These are phyloP conservation scores for Neurospora sp. DNA, from an alignment of 495 filamentous ascomycete species.

Conservation along the genomic window DNA sequence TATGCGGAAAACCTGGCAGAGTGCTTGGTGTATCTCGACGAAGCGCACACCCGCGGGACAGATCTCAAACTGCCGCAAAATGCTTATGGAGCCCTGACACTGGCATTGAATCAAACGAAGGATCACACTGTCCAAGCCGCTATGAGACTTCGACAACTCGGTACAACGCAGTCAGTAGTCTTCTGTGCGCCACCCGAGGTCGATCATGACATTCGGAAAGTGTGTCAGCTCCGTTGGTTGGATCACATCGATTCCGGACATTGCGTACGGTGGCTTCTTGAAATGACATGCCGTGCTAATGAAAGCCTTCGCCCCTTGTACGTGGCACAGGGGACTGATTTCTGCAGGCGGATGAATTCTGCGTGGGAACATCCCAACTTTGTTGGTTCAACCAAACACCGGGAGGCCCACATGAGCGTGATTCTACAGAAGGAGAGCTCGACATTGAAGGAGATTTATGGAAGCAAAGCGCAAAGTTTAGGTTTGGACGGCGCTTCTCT, in stretches of 20 bases:
- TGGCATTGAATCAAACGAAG: constrained; percentile 38
- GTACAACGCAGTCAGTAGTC: constrained; percentile 18
- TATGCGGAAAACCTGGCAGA: constrained; percentile 28
- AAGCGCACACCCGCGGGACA: constrained; percentile 40
- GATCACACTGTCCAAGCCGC: constrained; percentile 37
- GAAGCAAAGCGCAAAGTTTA: not conserved
- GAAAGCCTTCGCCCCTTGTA: constrained; percentile 45
- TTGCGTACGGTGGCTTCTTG: constrained; percentile 47
- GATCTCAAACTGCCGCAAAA: constrained; percentile 34
- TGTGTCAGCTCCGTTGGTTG: constrained; percentile 9
- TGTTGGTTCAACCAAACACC: not conserved
- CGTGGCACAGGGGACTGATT: constrained; percentile 44
- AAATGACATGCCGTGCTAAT: constrained; percentile 46
- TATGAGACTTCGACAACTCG: constrained; percentile 20
- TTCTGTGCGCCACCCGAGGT: constrained; percentile 32
- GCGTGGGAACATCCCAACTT: not conserved
- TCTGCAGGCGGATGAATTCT: constrained; percentile 27
- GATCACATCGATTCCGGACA: constrained; percentile 31
- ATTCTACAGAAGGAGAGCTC: not conserved
- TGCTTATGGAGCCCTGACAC: constrained; percentile 34
- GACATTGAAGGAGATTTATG: not conserved
- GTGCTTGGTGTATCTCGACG: constrained; percentile 37
- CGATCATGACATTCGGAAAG: constrained; percentile 33
- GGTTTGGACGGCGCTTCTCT: not conserved
- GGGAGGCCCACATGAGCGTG: not conserved